A percentile compares a stretch with the other conserved stretches of the same genome.
Conservation (phyloP, 208 protist species). For the Leishmania tarentolae region DNA sequence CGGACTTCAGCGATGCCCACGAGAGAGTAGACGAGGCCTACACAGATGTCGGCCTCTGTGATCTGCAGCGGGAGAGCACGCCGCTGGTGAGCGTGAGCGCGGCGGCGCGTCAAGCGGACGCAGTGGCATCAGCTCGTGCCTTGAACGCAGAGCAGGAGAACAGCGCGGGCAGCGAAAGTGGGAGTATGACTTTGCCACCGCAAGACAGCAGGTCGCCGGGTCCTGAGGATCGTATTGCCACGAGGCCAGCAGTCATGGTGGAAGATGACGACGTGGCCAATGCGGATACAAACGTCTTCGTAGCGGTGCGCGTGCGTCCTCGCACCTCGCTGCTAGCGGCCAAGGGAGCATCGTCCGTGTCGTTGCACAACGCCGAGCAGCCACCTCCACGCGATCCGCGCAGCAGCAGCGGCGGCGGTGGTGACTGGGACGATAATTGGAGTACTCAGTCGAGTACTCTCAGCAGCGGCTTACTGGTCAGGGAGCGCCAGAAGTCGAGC, state of each 20-base stretch:
- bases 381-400: background rate
- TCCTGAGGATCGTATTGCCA: background rate
- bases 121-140: background rate
- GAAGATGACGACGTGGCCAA: conserved; percentile 1
- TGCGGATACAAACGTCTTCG: conserved; percentile 19
- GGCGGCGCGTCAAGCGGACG: background rate
- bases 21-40: conserved; percentile 14
- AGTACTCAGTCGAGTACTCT: background rate
- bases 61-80: conserved; percentile 4
- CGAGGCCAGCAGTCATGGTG: background rate
- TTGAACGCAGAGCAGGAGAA: background rate
- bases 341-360: background rate
- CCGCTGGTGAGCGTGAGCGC: background rate
- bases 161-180: background rate
- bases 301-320: conserved; percentile 59
- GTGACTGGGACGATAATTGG: background rate
- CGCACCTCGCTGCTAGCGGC: background rate
- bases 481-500: background rate
- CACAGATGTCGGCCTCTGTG: conserved; percentile 1
- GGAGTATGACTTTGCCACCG: background rate
- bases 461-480: background rate
- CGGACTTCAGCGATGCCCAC: background rate
- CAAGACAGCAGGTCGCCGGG: background rate
- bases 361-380: background rate
- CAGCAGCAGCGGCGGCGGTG: background rate